A percentile compares a stretch with the other conserved stretches of the same genome.
These are phyloP conservation scores for Aristolochia fimbriata DNA, from an alignment of 164 flowering plant species.

Conservation along the genomic window DNA sequence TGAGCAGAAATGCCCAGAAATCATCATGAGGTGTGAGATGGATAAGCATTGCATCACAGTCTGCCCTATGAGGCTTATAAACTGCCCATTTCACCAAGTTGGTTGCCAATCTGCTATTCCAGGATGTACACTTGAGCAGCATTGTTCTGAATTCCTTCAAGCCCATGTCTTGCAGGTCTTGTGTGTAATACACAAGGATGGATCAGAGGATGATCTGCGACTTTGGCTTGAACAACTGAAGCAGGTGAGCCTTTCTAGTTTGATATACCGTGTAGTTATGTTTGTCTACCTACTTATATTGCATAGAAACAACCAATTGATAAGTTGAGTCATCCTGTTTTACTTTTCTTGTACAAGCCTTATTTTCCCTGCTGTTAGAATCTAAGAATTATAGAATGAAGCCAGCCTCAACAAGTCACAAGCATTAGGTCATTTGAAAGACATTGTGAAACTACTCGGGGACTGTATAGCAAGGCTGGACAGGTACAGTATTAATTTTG, in stretches of 20 bases:
- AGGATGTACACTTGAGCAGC: slow-evolving; percentile 32
- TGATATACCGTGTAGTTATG: too few relatives aligned
- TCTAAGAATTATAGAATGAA: too few relatives aligned
- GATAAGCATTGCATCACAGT: slow-evolving; percentile 86
- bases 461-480: too few relatives aligned
- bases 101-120: slow-evolving; percentile 63
- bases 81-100: slow-evolving; percentile 62
- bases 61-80: slow-evolving; percentile 84
- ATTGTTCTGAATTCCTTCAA: slow-evolving; percentile 34
- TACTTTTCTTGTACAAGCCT: neutral
- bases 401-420: too few relatives aligned
- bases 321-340: neutral
- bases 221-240: slow-evolving; percentile 28
- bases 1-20: slow-evolving; percentile 63
- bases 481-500: too few relatives aligned
- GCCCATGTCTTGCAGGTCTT: slow-evolving; percentile 47
- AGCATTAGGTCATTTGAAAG: too few relatives aligned
- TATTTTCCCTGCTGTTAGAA: too few relatives aligned
- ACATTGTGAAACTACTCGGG: too few relatives aligned
- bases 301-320: too few relatives aligned
- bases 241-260: slow-evolving; percentile 35
- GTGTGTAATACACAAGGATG: slow-evolving; percentile 41
- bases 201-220: slow-evolving; percentile 31
- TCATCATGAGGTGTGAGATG: slow-evolving; percentile 75
- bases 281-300: too few relatives aligned